A percentile compares a stretch with the other conserved stretches of the same genome.
Conservation (phyloP, 2,329 filamentous ascomycete genomes). For the Cladophialophora psammophila region DNA sequence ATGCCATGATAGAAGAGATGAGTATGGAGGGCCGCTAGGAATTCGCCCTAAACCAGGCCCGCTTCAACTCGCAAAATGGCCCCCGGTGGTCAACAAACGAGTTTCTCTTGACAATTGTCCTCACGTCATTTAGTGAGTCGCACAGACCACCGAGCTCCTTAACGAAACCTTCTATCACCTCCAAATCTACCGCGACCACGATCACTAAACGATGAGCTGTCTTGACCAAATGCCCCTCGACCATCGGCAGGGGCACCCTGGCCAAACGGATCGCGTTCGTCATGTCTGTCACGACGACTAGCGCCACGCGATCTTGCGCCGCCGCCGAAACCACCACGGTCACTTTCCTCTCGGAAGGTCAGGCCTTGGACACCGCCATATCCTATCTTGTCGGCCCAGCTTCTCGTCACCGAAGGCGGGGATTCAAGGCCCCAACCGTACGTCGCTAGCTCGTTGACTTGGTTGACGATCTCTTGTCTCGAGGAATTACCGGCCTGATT, state of each 20-base stretch:
- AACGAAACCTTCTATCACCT: slow-evolving; percentile 11
- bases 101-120: background rate
- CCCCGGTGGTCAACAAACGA: background rate
- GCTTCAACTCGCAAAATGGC: background rate
- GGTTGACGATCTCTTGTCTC: slow-evolving; percentile 52
- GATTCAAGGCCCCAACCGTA: slow-evolving; percentile 57
- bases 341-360: slow-evolving; percentile 30
- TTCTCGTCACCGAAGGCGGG: slow-evolving; percentile 46
- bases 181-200: slow-evolving; percentile 22
- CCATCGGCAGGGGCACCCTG: slow-evolving; percentile 13
- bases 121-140: background rate
- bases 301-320: slow-evolving; percentile 11
- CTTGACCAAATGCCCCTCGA: slow-evolving; percentile 1
- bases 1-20: background rate
- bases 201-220: slow-evolving; percentile 10
- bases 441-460: slow-evolving; percentile 54
- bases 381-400: slow-evolving; percentile 44
- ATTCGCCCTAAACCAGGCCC: background rate
- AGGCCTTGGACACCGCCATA: slow-evolving; percentile 42
- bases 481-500: slow-evolving; percentile 32
- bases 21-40: too few species aligned
- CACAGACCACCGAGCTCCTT: background rate
- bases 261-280: slow-evolving; percentile 26
- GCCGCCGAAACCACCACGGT: slow-evolving; percentile 3
- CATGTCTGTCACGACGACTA: slow-evolving; percentile 12